Conservation (phyloP, 2,329 filamentous ascomycete genomes). For the Colletotrichum horii region DNA sequence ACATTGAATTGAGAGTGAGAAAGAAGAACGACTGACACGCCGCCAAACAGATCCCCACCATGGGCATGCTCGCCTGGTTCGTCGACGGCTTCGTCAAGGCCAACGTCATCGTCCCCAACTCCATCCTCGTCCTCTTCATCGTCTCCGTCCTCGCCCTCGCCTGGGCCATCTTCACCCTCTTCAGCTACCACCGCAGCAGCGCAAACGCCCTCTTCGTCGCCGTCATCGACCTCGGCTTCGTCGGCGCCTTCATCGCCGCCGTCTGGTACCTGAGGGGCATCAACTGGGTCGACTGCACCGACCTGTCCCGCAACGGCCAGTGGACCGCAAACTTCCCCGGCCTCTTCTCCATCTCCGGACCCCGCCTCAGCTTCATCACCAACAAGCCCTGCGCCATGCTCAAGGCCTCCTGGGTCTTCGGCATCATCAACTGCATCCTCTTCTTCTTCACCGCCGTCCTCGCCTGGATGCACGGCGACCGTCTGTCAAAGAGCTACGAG, state of each 20-base stretch:
- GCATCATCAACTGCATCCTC: constrained; percentile 84
- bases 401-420: constrained; percentile 88
- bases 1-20: not conserved
- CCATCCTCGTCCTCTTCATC: constrained; percentile 72
- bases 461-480: constrained; percentile 64
- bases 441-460: constrained; percentile 80
- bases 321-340: constrained; percentile 67
- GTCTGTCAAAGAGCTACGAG: constrained; percentile 41
- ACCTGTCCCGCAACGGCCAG: constrained; percentile 52
- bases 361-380: constrained; percentile 56
- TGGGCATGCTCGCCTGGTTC: constrained; percentile 73
- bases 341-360: constrained; percentile 60
- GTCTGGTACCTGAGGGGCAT: constrained; percentile 67
- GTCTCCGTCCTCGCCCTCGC: constrained; percentile 66
- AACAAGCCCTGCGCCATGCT: constrained; percentile 90
- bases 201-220: constrained; percentile 66
- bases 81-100: constrained; percentile 61
- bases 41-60: constrained; percentile 60
- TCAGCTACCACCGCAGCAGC: constrained; percentile 68
- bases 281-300: constrained; percentile 69
- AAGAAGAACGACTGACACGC: not conserved
- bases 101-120: constrained; percentile 65
- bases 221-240: constrained; percentile 64
- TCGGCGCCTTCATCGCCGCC: constrained; percentile 68
- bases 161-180: constrained; percentile 69